Conservation (phyloP, 495 filamentous ascomycete genomes). For the Penicillium daleae region DNA sequence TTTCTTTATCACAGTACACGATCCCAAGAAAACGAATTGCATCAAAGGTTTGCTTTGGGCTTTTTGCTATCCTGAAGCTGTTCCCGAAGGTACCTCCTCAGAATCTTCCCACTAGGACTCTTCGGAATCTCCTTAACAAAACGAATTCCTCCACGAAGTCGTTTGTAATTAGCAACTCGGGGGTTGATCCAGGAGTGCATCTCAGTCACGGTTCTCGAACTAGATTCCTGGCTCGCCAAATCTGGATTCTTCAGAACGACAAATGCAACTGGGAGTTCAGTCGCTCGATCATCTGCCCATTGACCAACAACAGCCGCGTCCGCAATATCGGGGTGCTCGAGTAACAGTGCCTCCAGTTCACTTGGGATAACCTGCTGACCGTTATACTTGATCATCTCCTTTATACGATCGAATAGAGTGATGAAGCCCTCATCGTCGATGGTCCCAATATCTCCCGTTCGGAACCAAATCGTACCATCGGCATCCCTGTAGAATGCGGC, state of each 20-base stretch:
- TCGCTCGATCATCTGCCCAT: not conserved
- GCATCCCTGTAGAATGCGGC: not conserved
- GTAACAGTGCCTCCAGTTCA: not conserved
- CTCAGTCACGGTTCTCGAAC: not conserved
- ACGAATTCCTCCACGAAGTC: not conserved
- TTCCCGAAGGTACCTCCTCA: not conserved
- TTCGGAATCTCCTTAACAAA: not conserved
- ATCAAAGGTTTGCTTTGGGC: not conserved
- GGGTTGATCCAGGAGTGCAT: not conserved
- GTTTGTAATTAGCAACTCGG: not conserved
- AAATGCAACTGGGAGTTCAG: not conserved
- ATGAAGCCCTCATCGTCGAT: not conserved
- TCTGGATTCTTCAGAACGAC: not conserved
- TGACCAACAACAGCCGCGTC: not conserved
- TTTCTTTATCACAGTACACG: too few species aligned
- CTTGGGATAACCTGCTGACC: not conserved
- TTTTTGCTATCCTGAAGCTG: not conserved
- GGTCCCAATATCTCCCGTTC: not conserved
- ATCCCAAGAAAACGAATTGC: too few species aligned
- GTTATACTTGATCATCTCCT: slow-evolving; percentile 1
- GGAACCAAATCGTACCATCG: not conserved
- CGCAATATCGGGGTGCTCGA: not conserved
- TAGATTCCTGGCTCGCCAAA: not conserved
- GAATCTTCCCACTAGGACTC: not conserved
- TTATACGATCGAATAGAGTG: not conserved